Evolutionary conservation across 768 basidiomycete species (phyloP), one percentile per base, ranked within the genome.

Genomic region (Hygrophoropsis aurantiaca): DNA sequence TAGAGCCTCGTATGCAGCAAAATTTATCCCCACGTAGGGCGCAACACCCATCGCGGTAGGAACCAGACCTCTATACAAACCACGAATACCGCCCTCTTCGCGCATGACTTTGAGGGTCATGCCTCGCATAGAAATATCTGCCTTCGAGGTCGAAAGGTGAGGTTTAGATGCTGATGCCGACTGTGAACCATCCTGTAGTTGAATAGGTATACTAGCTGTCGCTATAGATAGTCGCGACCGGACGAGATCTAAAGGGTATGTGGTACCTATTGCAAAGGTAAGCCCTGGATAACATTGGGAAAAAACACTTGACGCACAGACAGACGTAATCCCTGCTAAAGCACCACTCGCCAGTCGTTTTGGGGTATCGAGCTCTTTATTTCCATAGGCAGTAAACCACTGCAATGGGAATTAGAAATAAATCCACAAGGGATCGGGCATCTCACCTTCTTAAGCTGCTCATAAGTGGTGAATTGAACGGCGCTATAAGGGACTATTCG

Each of bases 401-500:
- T 90, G 53, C 23, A 27, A 21, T 45, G 33, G 41, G 20, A 35
- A 49, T 72, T 68, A 72, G 57, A 47, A 49, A 39, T 46, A 30
- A 24, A 27, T 21, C 32, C 38, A 36, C 35, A 39, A 21, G 19
- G 13, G 26, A 21, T 39, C 18, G 15, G 21, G 26, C 42, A 42
- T 40, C 71, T 52, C 46, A 86, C 90, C 74, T 86, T 90, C 68
- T 97, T 97, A 37, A 95, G 68, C 49, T 89, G 87, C 62, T 95
- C 94, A 55, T 97, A 97, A 3, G 89, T 85, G 3, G 85, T 86
- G 64, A 90, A 90, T 57, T 90, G 88, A 16, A 90, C 88, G 38
- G 87, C 84, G 59, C 87, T 87, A 38, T 97, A 98, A 11, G 95
- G 95, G 55, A 97, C 84, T 56, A 98, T 98, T 47, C 95, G 78